phyloP scores from a whole-genome alignment of 768 basidiomycete genomes.

The Termitomyces sp. region DNA sequence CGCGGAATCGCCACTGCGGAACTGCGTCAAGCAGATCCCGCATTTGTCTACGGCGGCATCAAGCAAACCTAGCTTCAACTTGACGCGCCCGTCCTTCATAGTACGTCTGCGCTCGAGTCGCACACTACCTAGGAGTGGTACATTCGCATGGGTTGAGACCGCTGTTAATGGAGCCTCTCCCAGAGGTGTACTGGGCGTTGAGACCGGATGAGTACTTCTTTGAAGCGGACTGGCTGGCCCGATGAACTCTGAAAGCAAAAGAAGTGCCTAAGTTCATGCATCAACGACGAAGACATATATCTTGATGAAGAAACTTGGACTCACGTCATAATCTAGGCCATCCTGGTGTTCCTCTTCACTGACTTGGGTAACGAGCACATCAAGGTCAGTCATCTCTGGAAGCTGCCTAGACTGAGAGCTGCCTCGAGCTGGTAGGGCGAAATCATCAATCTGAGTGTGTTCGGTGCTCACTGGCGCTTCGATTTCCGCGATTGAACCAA shows the following conservation, averaged over 20 bases:
- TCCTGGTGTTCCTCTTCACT: conserved; percentile 34
- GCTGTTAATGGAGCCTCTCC: background rate
- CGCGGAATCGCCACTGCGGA: conserved; percentile 51
- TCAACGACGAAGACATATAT: conserved; percentile 14
- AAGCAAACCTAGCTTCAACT: conserved; percentile 61
- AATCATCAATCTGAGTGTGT: background rate
- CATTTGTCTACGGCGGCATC: conserved; percentile 65
- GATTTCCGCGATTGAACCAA: conserved; percentile 12
- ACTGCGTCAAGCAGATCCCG: conserved; percentile 68
- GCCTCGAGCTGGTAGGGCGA: conserved; percentile 6
- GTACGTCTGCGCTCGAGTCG: conserved; percentile 54
- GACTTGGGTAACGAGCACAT: conserved; percentile 53
- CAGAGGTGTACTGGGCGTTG: conserved; percentile 9
- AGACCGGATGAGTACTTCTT: background rate
- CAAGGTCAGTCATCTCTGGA: conserved; percentile 54
- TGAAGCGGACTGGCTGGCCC: conserved; percentile 37
- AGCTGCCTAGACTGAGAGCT: conserved; percentile 12
- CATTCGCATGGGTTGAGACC: conserved; percentile 12
- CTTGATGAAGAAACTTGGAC: conserved; percentile 20
- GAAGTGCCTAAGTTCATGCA: conserved; percentile 39
- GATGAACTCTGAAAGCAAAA: conserved; percentile 55
- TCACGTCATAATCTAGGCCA: conserved; percentile 62
- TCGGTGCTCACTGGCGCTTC: background rate
- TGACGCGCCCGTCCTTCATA: conserved; percentile 60
- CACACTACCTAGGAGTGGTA: conserved; percentile 37